Evolutionary conservation across 2,329 filamentous ascomycete species (phyloP).

Genomic region (Aspergillus neoniger): DNA sequence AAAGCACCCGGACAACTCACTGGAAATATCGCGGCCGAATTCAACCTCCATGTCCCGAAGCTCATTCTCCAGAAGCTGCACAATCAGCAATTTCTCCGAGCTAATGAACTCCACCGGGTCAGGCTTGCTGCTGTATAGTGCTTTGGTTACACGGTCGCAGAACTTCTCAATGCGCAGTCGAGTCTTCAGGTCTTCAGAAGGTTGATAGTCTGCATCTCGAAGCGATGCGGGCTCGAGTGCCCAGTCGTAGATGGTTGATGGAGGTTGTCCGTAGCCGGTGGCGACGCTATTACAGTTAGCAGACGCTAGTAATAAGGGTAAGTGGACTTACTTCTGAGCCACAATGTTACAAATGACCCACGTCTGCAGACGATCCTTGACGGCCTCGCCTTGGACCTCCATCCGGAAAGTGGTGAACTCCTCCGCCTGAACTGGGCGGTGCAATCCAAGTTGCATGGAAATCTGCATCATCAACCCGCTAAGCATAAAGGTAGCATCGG

Average conservation of each 20-base stretch:
- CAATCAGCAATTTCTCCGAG: constrained; percentile 45
- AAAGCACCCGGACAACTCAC: constrained; percentile 21
- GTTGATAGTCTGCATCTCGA: constrained; percentile 47
- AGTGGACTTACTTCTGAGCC: constrained; percentile 58
- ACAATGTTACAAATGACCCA: constrained; percentile 69
- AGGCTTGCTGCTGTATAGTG: constrained; percentile 58
- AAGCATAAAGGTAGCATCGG: constrained; percentile 65
- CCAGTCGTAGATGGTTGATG: constrained; percentile 61
- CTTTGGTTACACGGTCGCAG: constrained; percentile 58
- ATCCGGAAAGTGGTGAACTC: constrained; percentile 52
- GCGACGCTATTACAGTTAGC: constrained; percentile 51
- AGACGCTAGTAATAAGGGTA: background rate
- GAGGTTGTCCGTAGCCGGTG: constrained; percentile 65
- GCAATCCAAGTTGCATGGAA: constrained; percentile 64
- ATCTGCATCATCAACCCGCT: constrained; percentile 67
- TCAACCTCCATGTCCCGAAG: constrained; percentile 56
- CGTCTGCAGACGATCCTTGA: constrained; percentile 63
- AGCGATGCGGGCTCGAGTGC: constrained; percentile 51
- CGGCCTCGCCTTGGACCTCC: constrained; percentile 60
- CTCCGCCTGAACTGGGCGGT: constrained; percentile 63
- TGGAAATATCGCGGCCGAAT: constrained; percentile 40
- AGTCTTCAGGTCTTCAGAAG: constrained; percentile 53
- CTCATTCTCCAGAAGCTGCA: constrained; percentile 48
- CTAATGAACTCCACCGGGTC: constrained; percentile 53
- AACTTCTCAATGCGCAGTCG: constrained; percentile 60